Evolutionary conservation across 768 basidiomycete species (phyloP), one percentile per base, ranked within the genome.

Genomic region (Termitomyces bulborhizus): DNA sequence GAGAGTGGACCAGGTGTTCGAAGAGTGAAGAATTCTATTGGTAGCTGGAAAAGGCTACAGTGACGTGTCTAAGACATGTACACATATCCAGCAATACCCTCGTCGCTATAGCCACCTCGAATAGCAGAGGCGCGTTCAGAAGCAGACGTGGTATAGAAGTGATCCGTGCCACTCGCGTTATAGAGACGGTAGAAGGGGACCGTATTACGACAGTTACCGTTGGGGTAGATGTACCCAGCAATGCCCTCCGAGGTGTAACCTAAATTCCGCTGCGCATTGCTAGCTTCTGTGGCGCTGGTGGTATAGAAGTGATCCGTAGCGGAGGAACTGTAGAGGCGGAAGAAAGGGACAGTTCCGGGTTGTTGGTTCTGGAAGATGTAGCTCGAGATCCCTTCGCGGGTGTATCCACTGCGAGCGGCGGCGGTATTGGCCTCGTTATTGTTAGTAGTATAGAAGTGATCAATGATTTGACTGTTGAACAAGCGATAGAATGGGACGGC

Each of bases 241-340:
- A 63, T 48, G 1, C 65, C 63, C 51, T 66, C 57, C 2, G 31
- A 54, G 9, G 34, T 51, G 26, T 65, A 63, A 21, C 59, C 65
- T 8, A 50, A 26, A 13, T 46, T 53, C 26, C 12, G 18, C 3
- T n/a, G 18, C 1, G 34, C 48, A 12, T 32, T 54, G 39, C 56
- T 51, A 34, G 55, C 51, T 46, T 68, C 66, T 0, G n/a, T 18
- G 18, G 42, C 48, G 36, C 47, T 55, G 26, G 57, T 61, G 21
- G 64, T 68, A 32, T 65, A 68, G 37, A 68, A 63, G 46, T 64
- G 66, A 37, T 65, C 57, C 8, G n/a, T 45, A 3, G 49, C 53
- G 12, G 12, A 6, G 12, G 56, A 4, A 40, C 53, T 65, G 54
- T 56, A 65, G 36, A 64, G 46, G 47, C 66, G 62, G 55, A 60